These are phyloP conservation scores for Fraxinus sp. DNA, from an alignment of 305 asterid genomes.

Conservation along the genomic window DNA sequence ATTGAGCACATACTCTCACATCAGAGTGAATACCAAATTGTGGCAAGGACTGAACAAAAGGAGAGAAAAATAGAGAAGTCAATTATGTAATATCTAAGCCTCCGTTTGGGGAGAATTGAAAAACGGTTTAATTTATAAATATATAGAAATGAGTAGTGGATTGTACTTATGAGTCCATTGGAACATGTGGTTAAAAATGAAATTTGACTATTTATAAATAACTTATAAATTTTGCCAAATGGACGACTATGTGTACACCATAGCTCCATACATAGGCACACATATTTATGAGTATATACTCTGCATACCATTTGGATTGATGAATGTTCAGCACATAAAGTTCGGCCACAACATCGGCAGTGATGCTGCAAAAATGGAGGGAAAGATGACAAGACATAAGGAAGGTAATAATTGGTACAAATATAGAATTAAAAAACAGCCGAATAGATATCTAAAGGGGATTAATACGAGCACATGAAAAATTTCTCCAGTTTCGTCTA, in stretches of 20 bases:
- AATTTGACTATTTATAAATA: background rate
- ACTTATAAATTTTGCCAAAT: background rate
- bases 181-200: too few relatives aligned
- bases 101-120: background rate
- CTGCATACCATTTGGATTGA: slow-evolving; percentile 70
- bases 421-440: slow-evolving; percentile 11
- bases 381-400: slow-evolving; percentile 3
- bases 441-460: slow-evolving; percentile 4
- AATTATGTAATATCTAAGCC: background rate
- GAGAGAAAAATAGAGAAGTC: slow-evolving; percentile 17
- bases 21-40: slow-evolving; percentile 78
- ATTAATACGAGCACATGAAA: background rate
- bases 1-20: slow-evolving; percentile 87
- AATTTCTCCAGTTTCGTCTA: slow-evolving; percentile 7
- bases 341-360: slow-evolving; percentile 92
- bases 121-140: too few relatives aligned
- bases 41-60: slow-evolving; percentile 68
- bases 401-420: slow-evolving; percentile 9
- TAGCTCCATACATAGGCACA: background rate
- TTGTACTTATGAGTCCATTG: background rate
- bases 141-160: background rate
- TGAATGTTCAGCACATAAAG: slow-evolving; percentile 87
- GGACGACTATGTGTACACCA: background rate
- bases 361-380: slow-evolving; percentile 64
- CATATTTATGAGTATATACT: background rate